Percentiles rank a stretch among this genome's conserved stretches.
Evolutionary conservation across 2,329 filamentous ascomycete species (phyloP).

Genomic region (Pseudogymnoascus sp.): DNA sequence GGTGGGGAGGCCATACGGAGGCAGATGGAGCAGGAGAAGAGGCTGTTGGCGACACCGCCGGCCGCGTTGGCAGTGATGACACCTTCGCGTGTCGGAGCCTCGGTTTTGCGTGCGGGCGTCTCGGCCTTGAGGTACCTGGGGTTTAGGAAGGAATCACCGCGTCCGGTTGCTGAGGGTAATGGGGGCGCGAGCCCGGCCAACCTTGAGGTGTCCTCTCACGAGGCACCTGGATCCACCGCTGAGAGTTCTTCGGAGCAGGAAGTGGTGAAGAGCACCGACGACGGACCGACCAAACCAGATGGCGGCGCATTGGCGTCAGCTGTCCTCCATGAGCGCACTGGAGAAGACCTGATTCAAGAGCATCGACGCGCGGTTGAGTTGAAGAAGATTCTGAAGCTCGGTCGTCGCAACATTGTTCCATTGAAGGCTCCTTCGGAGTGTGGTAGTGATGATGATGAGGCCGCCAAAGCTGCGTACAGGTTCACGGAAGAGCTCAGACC

Average conservation of each 20-base stretch:
- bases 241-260: background rate
- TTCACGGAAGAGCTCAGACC: background rate
- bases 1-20: slow-evolving; percentile 2
- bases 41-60: background rate
- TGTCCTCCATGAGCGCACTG: slow-evolving; percentile 3
- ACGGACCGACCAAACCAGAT: background rate
- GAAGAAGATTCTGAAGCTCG: background rate
- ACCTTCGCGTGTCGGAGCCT: background rate
- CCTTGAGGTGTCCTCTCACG: slow-evolving; percentile 3
- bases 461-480: slow-evolving; percentile 4
- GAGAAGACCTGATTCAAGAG: background rate
- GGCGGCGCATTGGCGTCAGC: background rate
- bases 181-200: background rate
- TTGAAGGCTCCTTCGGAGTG: background rate
- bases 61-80: background rate
- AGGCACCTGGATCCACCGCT: background rate
- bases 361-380: background rate
- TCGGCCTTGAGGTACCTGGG: slow-evolving; percentile 4
- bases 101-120: background rate
- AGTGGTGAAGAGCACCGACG: background rate
- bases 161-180: background rate
- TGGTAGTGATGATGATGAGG: slow-evolving; percentile 4
- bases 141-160: background rate
- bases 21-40: background rate
- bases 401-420: background rate